Base-by-base conservation (phyloP, 768 basidiomycete genomes). In the Melanogaster broomeanus region DNA sequence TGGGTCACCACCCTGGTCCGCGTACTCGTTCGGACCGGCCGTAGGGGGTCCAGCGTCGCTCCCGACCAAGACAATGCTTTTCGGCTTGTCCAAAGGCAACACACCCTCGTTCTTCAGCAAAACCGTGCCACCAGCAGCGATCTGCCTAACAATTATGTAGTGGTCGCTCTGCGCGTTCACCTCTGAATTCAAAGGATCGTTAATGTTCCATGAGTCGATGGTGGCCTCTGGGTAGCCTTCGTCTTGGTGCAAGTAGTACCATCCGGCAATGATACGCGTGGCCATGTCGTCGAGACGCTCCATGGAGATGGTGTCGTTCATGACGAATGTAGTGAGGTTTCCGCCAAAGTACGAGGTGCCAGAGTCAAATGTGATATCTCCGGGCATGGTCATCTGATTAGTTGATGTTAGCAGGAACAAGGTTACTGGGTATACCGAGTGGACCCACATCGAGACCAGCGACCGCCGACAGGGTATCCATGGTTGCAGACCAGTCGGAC, bases 231-330 rank as follows among this genome's bases (percentile, higher is more conserved):
- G 67, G 35, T 69, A 70, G 15, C 38, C 58, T 45, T 58, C 16
- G 31, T 70, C 75, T 49, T 69, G 74, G 48, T 63, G 66, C 48
- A 51, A 4, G 47, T 73, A 74, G 33, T 63, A 84, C 78, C 82
- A 90, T 7, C 78, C 77, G 16, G 87, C 85, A 10, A 90, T 63
- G 51, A 90, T 84, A 18, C 88, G 81, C 3, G 79, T 79, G 1
- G 87, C 88, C 77, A 89, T 78, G 63, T 91, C 83, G 61, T 83
- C 77, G n/a, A 88, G 71, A 31, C 85, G 79, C 19, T 76, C 63
- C 57, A 77, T 68, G 0, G 83, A 69, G 6, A 93, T 84, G 28
- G 76, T 71, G 16, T 84, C 80, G 37, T 80, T 82, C 51, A 78
- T 72, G 15, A 90, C 85, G 10, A 80, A 81, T 27, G 72, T 62